Conservation (phyloP, 148 eudicot species). For the Suaeda aralocaspica region DNA sequence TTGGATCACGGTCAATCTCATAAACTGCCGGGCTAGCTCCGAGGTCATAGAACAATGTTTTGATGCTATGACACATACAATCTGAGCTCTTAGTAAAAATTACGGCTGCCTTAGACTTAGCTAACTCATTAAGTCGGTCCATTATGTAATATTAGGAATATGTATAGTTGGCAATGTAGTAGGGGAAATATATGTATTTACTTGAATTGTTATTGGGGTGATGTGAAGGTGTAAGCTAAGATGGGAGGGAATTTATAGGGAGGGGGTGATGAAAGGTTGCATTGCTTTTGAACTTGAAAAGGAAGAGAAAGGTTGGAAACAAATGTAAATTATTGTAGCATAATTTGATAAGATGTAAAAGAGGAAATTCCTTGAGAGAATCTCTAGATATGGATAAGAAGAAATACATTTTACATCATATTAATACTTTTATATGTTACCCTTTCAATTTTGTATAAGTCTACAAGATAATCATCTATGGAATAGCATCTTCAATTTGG, state of each 20-base stretch:
- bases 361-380: slow-evolving; percentile 11
- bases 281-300: not conserved
- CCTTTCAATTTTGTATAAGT: not conserved
- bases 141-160: not conserved
- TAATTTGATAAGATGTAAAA: slow-evolving; percentile 13
- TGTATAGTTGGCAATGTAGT: not conserved
- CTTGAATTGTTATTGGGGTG: not conserved
- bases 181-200: not conserved
- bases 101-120: slow-evolving; percentile 33
- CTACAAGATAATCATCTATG: not conserved
- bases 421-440: not conserved
- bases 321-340: not conserved
- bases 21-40: slow-evolving; percentile 35
- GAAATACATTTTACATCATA: not conserved
- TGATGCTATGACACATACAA: slow-evolving; percentile 38
- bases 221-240: not conserved
- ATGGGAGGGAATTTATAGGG: slow-evolving; percentile 23
- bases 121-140: slow-evolving; percentile 33
- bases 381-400: slow-evolving; percentile 13
- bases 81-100: slow-evolving; percentile 34
- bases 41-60: slow-evolving; percentile 27
- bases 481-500: slow-evolving; percentile 4
- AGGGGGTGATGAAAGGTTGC: not conserved
- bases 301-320: not conserved
- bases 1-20: slow-evolving; percentile 34